Base-by-base conservation (phyloP, 164 flowering plant species). In the Vitis amurensis region DNA sequence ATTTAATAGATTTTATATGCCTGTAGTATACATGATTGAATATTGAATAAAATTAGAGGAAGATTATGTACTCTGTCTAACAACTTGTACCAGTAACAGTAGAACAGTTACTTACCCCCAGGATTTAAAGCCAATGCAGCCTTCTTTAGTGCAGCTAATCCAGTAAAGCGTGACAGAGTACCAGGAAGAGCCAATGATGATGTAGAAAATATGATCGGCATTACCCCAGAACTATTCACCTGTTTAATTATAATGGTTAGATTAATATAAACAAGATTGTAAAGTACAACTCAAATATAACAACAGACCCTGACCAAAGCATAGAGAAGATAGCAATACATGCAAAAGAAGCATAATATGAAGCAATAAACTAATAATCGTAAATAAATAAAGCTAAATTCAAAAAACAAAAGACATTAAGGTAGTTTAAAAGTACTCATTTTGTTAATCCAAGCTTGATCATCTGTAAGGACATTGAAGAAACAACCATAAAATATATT, bases 191-290 rank as follows among this genome's bases (percentile, higher is more conserved):
- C 94, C 76, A 96, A 78, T 47, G 98, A 86, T 55, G 99, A 96
- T 47, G 99, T 93, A 6, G 99, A 96, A 79, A 96, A 96, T 77
- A 96, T 96, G 58, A 96, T 96, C 56, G 99, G 99, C 99, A 96
- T 96, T 71, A 96, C 99, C 70, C 99, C 99, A 68, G 98, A 84
- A 81, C 99, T 91, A 80, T 96, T 96, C 31, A 95, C 99, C 99
- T 95, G 89, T 23, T 75, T 65, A 71, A 60, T 12, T 5, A 77
- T 2, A 59, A 31, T 12, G 51, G 1, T 59, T 6, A 68, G 55
- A 49, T 44, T 13, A 44, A 44, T 17, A 48, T 29, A 59, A 50
- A 16, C 37, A 61, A 11, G 31, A 62, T 17, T 67, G 31, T 0
- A n/a, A 56, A 37, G 5, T 37, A 3, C 44, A 37, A 37, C 7